Evolutionary conservation across 352 stramenopile species (phyloP).

Genomic region (Aphanomyces invadans): DNA sequence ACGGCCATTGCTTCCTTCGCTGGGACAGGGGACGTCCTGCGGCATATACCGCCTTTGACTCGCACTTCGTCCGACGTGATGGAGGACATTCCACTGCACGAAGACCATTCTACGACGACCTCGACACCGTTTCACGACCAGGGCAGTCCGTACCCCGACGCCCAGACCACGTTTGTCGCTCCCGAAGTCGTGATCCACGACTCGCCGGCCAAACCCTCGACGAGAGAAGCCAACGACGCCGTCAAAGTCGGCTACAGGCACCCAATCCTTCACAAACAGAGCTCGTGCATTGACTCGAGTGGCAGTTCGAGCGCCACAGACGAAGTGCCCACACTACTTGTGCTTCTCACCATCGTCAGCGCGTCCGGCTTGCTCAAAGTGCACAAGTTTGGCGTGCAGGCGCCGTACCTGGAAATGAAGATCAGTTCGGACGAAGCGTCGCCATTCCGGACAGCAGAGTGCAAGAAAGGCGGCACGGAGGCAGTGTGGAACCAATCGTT

Average conservation of each 20-base stretch:
- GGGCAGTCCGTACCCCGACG: background rate
- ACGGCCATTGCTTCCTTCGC: too few relatives aligned
- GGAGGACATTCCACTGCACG: slow-evolving; percentile 2
- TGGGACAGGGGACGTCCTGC: too few relatives aligned
- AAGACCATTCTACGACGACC: background rate
- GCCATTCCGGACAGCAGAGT: slow-evolving; percentile 38
- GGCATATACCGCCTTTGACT: background rate
- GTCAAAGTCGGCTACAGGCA: background rate
- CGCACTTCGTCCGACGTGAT: background rate
- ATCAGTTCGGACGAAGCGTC: slow-evolving; percentile 14
- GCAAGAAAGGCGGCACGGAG: slow-evolving; percentile 77
- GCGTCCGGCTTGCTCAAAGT: slow-evolving; percentile 23
- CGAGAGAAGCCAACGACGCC: background rate
- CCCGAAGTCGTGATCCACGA: slow-evolving; percentile 23
- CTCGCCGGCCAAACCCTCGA: slow-evolving; percentile 4
- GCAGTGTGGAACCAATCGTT: slow-evolving; percentile 82
- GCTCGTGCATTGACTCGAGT: background rate
- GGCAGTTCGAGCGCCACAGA: background rate
- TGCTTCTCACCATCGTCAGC: slow-evolving; percentile 20
- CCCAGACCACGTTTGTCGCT: background rate
- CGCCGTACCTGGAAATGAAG: slow-evolving; percentile 24
- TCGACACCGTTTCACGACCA: background rate
- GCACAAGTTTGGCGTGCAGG: slow-evolving; percentile 26
- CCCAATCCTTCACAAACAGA: background rate
- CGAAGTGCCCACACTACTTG: background rate